Evolutionary conservation across 208 protist species (phyloP).

Genomic region (Wallacemonas sp.): DNA sequence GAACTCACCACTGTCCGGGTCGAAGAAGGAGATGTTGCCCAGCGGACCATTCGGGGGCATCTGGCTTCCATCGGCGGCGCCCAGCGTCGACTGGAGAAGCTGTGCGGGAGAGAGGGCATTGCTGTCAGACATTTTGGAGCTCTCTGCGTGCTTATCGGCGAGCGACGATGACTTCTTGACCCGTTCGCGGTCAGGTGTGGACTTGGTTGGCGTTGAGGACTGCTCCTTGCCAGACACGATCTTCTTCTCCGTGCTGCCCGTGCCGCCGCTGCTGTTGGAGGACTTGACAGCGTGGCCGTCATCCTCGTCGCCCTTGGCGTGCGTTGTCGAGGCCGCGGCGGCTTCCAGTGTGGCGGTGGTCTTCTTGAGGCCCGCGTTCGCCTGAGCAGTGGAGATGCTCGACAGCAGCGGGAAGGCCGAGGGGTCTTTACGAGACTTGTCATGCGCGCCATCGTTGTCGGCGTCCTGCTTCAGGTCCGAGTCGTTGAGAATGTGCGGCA

Average conservation of each 20-base stretch:
- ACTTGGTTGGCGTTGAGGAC: not conserved
- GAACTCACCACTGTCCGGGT: conserved; percentile 71
- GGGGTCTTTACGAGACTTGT: too few relatives aligned
- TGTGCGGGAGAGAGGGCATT: not conserved
- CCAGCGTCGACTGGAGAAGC: conserved; percentile 17
- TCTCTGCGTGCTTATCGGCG: conserved; percentile 4
- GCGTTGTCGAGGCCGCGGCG: not conserved
- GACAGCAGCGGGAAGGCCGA: not conserved
- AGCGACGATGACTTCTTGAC: not conserved
- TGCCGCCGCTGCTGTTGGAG: conserved; percentile 17
- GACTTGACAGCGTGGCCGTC: conserved; percentile 13
- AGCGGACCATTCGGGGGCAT: conserved; percentile 23
- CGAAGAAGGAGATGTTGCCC: conserved; percentile 54
- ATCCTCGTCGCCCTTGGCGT: conserved; percentile 10
- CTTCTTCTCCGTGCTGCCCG: conserved; percentile 30
- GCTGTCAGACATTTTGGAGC: conserved; percentile 10
- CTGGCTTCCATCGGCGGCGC: conserved; percentile 16
- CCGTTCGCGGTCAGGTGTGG: not conserved
- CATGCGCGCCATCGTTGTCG: too few relatives aligned
- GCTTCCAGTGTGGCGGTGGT: not conserved
- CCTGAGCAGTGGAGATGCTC: not conserved
- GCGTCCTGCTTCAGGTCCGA: not conserved
- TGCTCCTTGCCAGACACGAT: conserved; percentile 9
- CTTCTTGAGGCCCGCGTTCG: not conserved
- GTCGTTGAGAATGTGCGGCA: not conserved